Evolutionary conservation across 768 basidiomycete species (phyloP).

Genomic region (Leccinum sublutescens): DNA sequence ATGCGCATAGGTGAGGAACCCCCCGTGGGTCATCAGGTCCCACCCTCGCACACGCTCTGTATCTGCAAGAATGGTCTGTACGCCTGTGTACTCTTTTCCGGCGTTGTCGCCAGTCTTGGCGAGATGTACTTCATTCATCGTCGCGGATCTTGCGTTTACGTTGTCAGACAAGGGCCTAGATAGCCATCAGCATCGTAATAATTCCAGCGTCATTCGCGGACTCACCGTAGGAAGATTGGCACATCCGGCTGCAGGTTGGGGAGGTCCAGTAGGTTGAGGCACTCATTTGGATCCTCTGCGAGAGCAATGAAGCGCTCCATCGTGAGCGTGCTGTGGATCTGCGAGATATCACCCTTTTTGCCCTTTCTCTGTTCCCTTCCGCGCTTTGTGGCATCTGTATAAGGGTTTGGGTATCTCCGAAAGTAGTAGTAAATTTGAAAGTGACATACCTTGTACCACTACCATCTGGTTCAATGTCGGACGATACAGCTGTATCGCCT

Average conservation of each 20-base stretch:
- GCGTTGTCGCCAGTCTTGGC: neutral
- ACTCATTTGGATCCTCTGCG: neutral
- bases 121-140: neutral
- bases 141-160: neutral
- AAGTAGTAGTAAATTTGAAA: no score
- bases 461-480: no score
- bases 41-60: neutral
- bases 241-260: neutral
- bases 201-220: no score
- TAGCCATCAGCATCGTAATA: no score
- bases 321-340: no score
- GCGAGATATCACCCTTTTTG: no score
- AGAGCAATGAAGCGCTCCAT: no score
- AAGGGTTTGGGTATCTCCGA: no score
- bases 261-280: constrained; percentile 1
- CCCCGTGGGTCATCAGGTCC: constrained; percentile 4
- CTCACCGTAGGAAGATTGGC: neutral
- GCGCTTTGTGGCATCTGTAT: no score
- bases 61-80: neutral
- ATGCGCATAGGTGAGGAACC: constrained; percentile 2
- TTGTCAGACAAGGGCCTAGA: neutral
- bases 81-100: neutral
- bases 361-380: no score
- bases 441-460: no score
- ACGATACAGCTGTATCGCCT: no score